Evolutionary conservation across 2,329 filamentous ascomycete species (phyloP), one percentile per base, ranked within the genome.

Genomic region (Trichoderma koningii): DNA sequence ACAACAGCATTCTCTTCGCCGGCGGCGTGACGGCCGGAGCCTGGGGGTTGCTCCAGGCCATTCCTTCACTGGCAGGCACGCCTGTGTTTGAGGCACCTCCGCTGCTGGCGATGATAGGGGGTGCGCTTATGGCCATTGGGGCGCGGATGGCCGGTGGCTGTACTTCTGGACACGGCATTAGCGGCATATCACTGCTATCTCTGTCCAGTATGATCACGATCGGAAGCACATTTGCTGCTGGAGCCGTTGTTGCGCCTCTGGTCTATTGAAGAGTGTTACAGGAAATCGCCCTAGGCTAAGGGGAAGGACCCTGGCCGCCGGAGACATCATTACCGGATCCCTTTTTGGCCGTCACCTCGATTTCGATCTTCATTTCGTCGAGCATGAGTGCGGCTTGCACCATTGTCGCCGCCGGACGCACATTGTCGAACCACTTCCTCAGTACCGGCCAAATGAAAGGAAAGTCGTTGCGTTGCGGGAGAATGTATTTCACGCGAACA

Each of bases 111-210:
- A 70, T 81, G 0, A 52, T 79, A 0, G 88, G 88, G 1, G 88
- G 88, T 0, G 76, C 83, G 3, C 66, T 83, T 15, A 84, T 89
- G 76, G 80, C 82, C 0, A 72, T 90, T 9, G 88, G 88, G 1
- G 80, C 86, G 1, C 81, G 87, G 55, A 71, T 89, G 63, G 87
- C 85, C 0, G 87, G 87, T 1, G 88, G 88, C 0, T 91, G 88
- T 68, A 89, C 88, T 0, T 88, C 85, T 5, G 88, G 88, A 0
- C 88, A 91, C 72, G 88, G 88, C 0, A 86, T 91, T 68, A 89
- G 85, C 66, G 88, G 88, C 0, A 81, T 90, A 71, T 83, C 85
- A n/a, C 77, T 87, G 66, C 76, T 90, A 57, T 87, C 84, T 0
- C 75, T 83, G 4, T 84, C 87, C 10, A 90, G 88, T 70, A 79